These are phyloP conservation scores for Phytophthora citrophthora DNA, from an alignment of 352 stramenopile species.

Conservation along the genomic window DNA sequence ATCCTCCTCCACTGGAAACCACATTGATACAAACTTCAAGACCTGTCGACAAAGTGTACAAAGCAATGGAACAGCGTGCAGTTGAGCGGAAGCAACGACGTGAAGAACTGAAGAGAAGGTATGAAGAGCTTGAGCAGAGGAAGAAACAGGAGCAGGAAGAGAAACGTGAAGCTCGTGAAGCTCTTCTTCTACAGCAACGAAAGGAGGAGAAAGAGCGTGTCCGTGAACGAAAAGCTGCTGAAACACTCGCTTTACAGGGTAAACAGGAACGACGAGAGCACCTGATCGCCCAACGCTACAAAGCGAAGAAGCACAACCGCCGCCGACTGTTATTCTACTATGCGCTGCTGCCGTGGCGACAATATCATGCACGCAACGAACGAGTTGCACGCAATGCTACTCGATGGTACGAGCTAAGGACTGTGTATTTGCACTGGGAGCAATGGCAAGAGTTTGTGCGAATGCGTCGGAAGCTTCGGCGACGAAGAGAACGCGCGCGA, in stretches of 20 bases:
- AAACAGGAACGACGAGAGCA: conserved; percentile 44
- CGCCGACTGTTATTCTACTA: conserved; percentile 58
- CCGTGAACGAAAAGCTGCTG: conserved; percentile 46
- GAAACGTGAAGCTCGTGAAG: conserved; percentile 52
- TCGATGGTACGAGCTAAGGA: conserved; percentile 53
- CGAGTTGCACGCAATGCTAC: conserved; percentile 41
- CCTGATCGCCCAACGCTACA: conserved; percentile 31
- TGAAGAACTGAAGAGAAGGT: conserved; percentile 55
- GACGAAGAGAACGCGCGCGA: conserved; percentile 31
- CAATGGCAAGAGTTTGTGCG: conserved; percentile 48
- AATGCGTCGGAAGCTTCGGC: conserved; percentile 17
- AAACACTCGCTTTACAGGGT: conserved; percentile 33
- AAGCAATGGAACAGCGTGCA: conserved; percentile 61
- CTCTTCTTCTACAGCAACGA: conserved; percentile 43
- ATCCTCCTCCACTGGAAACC: not conserved
- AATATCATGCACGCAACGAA: conserved; percentile 30
- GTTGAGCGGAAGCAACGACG: conserved; percentile 62
- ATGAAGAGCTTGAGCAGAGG: conserved; percentile 57
- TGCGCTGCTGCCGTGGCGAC: conserved; percentile 50
- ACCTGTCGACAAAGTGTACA: conserved; percentile 48
- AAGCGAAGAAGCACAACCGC: conserved; percentile 40
- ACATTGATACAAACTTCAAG: conserved; percentile 3
- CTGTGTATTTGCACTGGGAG: conserved; percentile 47
- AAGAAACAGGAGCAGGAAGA: conserved; percentile 47
- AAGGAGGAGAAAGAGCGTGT: conserved; percentile 45